Percentiles rank a stretch among this genome's conserved stretches.
phyloP scores from a whole-genome alignment of 495 filamentous ascomycete genomes.

The Diplogelasinospora grovesii region DNA sequence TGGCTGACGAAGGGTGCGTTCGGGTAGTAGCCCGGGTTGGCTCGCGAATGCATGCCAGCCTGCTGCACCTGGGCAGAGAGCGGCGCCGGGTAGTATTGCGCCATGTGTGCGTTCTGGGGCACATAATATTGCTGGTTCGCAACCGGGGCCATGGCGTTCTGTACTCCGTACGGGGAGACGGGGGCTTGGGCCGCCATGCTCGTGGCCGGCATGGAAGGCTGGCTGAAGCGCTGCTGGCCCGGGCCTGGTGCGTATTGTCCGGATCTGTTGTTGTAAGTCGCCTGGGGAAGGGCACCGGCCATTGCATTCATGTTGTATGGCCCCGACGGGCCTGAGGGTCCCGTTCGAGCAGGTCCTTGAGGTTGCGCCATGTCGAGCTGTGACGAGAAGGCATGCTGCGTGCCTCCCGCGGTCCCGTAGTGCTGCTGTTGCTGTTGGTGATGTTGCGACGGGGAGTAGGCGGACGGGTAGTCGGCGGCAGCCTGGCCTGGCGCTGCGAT shows the following conservation, averaged over 20 bases:
- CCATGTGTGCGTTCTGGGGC: conserved; percentile 33
- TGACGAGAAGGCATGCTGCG: conserved; percentile 28
- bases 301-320: conserved; percentile 37
- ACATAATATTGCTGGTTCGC: conserved; percentile 34
- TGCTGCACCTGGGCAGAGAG: conserved; percentile 29
- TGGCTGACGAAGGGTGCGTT: conserved; percentile 31
- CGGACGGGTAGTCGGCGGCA: conserved; percentile 15
- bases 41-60: conserved; percentile 22
- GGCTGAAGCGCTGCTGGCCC: conserved; percentile 34
- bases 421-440: conserved; percentile 30
- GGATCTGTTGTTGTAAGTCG: conserved; percentile 29
- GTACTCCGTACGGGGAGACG: conserved; percentile 37
- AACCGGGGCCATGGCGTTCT: conserved; percentile 16
- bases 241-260: conserved; percentile 25
- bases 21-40: conserved; percentile 32
- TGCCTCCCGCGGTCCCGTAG: conserved; percentile 19
- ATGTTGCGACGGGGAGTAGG: conserved; percentile 5
- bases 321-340: too few relatives aligned
- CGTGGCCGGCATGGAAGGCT: conserved; percentile 29
- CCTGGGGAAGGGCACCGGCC: conserved; percentile 32
- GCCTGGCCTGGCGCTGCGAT: conserved; percentile 7
- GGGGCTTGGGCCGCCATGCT: conserved; percentile 38
- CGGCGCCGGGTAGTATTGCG: conserved; percentile 31
- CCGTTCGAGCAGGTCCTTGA: conserved; percentile 22
- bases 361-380: conserved; percentile 33